Base-by-base conservation (phyloP, 2,329 filamentous ascomycete genomes). In the Diplodia sapinea region DNA sequence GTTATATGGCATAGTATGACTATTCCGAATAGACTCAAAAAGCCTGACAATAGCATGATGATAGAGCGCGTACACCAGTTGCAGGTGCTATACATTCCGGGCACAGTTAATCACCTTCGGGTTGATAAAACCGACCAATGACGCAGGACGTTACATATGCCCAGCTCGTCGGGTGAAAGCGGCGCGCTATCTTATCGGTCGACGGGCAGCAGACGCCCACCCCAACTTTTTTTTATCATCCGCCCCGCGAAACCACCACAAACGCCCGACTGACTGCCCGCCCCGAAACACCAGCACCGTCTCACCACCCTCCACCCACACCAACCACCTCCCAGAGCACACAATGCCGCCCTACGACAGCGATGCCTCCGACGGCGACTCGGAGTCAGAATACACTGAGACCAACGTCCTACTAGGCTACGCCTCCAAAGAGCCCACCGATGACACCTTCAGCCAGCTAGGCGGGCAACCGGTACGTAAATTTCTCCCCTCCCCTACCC, bases 351-450 rank as follows among this genome's bases (percentile, higher is more conserved):
- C 88, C 17, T 96, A 96, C 81, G 93, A 97, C 73, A 96, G 92
- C 76, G 94, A 97, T 74, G 93, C 90, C 1, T 94, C 92, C 0
- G 88, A 84, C 33, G 82, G 83, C 47, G 91, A 87, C 23, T 26
- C 23, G 52, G 89, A 88, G 20, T 54, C 50, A 67, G 85, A 88
- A 15, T 93, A 88, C 70, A 90, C 89, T 20, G 90, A 92, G 78
- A 98, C 95, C 7, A 92, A 91, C 71, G 93, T 97, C 2, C 87
- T 97, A 1, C 86, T 99, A 13, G 95, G 95, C 4, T 99, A 96
- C 78, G 91, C 93, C 3, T 91, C 91, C 1, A 88, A 89, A 76
- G 92, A 96, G 66, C 82, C 88, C 15, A 90, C 89, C 66, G 89
- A 92, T 70, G 94, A 99, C 78, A 86, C 87, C 13, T 90, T 96